Conservation (phyloP, 257 asterid genomes). For the Primulina huaijiensis region DNA sequence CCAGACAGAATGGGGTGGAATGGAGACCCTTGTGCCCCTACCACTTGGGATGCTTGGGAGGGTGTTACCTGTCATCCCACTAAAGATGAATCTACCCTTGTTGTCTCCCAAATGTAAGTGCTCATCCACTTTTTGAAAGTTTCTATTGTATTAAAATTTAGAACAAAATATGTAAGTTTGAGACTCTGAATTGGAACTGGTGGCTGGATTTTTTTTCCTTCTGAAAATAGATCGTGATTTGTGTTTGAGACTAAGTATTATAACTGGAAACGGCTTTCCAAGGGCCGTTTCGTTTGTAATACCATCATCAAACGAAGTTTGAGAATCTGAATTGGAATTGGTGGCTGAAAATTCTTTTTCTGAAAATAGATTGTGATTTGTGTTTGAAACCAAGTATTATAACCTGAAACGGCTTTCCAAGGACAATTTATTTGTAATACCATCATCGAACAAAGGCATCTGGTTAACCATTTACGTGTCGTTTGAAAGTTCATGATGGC, state of each 20-base stretch:
- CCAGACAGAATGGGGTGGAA: conserved; percentile 99
- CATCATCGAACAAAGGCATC: background rate
- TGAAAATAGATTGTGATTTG: background rate
- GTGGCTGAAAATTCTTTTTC: background rate
- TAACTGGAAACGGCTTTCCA: background rate
- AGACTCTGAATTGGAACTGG: too few species aligned
- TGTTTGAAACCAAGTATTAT: background rate
- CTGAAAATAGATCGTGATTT: background rate
- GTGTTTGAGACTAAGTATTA: background rate
- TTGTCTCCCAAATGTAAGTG: conserved; percentile 80
- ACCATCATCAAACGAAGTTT: background rate
- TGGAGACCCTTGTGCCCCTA: conserved; percentile 99
- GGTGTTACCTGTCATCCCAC: conserved; percentile 80
- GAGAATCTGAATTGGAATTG: background rate
- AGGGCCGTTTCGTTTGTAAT: background rate
- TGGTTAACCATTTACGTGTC: background rate
- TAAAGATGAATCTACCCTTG: conserved; percentile 58
- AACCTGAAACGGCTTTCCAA: background rate
- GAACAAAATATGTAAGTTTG: background rate
- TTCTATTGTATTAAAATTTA: background rate
- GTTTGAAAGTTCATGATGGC: background rate
- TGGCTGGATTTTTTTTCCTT: too few species aligned
- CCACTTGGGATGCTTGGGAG: conserved; percentile 99
- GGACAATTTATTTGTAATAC: background rate
- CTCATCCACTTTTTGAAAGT: conserved; percentile 13